phyloP scores from a whole-genome alignment of 1,284 basidiomycete species.

The Rhodotorula mucilaginosa region DNA sequence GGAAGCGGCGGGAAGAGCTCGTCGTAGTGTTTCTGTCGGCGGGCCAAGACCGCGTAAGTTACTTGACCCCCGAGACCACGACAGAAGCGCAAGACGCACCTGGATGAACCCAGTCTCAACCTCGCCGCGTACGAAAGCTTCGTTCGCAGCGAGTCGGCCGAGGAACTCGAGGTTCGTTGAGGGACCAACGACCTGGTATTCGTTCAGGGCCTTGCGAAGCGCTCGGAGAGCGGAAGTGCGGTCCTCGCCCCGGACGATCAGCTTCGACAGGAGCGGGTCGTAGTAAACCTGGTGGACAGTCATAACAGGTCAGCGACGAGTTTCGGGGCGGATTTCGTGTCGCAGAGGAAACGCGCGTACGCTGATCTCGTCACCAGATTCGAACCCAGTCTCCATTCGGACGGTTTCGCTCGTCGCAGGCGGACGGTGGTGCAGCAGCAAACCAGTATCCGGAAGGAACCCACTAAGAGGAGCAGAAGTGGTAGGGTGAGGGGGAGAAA shows the following conservation, averaged over 20 bases:
- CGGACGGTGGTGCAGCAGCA: slow-evolving; percentile 65
- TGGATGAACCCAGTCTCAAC: slow-evolving; percentile 91
- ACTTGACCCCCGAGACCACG: slow-evolving; percentile 9
- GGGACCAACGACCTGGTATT: slow-evolving; percentile 87
- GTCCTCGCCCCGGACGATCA: slow-evolving; percentile 85
- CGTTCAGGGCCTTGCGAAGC: slow-evolving; percentile 72
- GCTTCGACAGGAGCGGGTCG: slow-evolving; percentile 90
- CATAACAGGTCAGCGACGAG: slow-evolving; percentile 49
- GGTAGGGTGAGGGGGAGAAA: no score
- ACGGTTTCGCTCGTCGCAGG: slow-evolving; percentile 61
- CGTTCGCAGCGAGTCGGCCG: slow-evolving; percentile 69
- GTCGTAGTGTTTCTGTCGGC: slow-evolving; percentile 67
- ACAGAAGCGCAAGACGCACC: slow-evolving; percentile 50
- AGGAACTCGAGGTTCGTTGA: slow-evolving; percentile 90
- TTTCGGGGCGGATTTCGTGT: background rate
- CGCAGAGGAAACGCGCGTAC: slow-evolving; percentile 49
- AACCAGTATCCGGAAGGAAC: slow-evolving; percentile 88
- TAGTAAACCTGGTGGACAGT: slow-evolving; percentile 55
- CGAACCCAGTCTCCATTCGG: slow-evolving; percentile 87
- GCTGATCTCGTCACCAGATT: slow-evolving; percentile 78
- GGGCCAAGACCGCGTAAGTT: background rate
- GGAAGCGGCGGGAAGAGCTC: slow-evolving; percentile 67
- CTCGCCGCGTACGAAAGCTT: slow-evolving; percentile 72
- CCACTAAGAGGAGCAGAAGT: slow-evolving; percentile 49
- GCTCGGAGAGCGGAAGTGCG: slow-evolving; percentile 79